Conservation (phyloP, 441 rosid species). For the Adansonia gregorii region DNA sequence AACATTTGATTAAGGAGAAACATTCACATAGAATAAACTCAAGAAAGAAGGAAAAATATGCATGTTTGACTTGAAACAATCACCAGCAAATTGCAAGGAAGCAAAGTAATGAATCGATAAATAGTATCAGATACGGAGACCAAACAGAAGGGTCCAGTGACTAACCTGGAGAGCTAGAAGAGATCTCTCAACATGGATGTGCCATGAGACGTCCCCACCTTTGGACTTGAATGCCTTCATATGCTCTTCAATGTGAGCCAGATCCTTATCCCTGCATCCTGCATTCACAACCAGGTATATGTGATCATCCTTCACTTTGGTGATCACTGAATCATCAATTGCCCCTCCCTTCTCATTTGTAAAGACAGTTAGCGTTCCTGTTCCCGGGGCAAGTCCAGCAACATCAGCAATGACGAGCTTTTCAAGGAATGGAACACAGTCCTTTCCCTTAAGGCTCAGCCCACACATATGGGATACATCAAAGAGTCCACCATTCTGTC, state of each 20-base stretch:
- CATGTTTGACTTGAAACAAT: neutral
- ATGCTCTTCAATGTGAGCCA: constrained; percentile 93
- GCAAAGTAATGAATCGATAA: constrained; percentile 6
- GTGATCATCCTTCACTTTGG: constrained; percentile 80
- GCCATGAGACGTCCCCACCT: constrained; percentile 96
- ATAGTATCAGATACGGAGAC: neutral
- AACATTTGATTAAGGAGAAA: constrained; percentile 3
- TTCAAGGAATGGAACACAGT: constrained; percentile 82
- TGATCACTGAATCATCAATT: constrained; percentile 92
- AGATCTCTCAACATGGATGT: constrained; percentile 95
- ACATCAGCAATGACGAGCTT: constrained; percentile 92
- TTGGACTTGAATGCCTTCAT: constrained; percentile 89
- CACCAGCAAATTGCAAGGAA: constrained; percentile 2
- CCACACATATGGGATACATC: constrained; percentile 99
- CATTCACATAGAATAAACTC: neutral
- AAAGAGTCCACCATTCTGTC: constrained; percentile 82
- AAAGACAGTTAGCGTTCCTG: constrained; percentile 87
- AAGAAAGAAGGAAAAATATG: neutral
- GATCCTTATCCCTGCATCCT: constrained; percentile 97
- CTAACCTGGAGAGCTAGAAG: constrained; percentile 94
- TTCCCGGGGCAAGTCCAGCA: constrained; percentile 77
- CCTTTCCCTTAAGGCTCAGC: constrained; percentile 90
- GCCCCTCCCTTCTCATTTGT: constrained; percentile 97
- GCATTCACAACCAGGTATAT: constrained; percentile 95
- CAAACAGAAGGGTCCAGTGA: neutral